These are phyloP conservation scores for Cystobasidium onofrii DNA, from an alignment of 768 basidiomycete genomes.

Conservation along the genomic window DNA sequence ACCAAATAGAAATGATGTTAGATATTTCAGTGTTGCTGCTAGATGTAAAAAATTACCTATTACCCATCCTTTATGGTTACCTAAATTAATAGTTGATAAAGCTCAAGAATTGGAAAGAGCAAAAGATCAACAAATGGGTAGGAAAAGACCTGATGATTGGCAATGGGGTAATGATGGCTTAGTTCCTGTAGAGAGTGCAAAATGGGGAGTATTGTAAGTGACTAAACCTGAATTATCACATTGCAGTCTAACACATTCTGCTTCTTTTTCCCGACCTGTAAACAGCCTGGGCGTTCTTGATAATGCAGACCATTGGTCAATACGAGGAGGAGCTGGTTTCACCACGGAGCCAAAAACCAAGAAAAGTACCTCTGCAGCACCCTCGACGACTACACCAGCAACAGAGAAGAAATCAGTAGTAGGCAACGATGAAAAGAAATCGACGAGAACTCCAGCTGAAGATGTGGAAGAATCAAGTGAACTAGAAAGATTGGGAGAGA, in stretches of 20 bases:
- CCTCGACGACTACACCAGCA: neutral
- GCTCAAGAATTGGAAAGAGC: conserved; percentile 48
- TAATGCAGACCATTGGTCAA: conserved; percentile 91
- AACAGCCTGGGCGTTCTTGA: conserved; percentile 71
- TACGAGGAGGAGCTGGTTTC: conserved; percentile 71
- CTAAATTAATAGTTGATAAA: conserved; percentile 86
- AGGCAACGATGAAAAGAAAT: conserved; percentile 40
- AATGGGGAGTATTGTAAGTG: conserved; percentile 76
- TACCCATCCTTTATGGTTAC: conserved; percentile 94
- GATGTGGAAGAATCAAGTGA: conserved; percentile 33
- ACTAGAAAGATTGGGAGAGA: conserved; percentile 38
- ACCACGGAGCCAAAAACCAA: conserved; percentile 3
- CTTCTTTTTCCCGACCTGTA: too few species aligned
- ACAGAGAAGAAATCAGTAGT: neutral
- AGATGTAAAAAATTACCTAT: conserved; percentile 50
- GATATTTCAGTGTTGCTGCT: conserved; percentile 85
- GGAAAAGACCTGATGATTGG: conserved; percentile 30
- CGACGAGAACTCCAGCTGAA: conserved; percentile 33
- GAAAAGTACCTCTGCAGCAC: neutral
- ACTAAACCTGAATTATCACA: neutral
- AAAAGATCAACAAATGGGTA: conserved; percentile 43
- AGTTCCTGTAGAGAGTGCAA: conserved; percentile 71
- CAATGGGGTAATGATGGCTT: conserved; percentile 81
- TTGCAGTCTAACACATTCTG: too few species aligned
- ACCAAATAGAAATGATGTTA: conserved; percentile 68